Evolutionary conservation across 2,329 filamentous ascomycete species (phyloP).

Genomic region (Gaeumannomyces tritici): DNA sequence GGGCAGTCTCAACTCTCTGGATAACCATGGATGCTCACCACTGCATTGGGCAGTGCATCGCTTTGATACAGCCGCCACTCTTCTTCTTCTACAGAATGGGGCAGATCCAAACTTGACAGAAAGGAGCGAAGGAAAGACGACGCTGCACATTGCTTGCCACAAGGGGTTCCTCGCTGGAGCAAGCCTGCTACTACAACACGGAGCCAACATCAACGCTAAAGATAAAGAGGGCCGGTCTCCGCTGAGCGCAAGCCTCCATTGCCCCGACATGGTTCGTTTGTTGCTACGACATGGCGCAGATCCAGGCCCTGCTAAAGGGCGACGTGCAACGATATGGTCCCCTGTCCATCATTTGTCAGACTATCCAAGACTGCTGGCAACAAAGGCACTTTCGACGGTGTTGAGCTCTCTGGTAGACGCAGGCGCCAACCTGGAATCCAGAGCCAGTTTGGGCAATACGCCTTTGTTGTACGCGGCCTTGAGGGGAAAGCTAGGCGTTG

Average conservation of each 20-base stretch:
- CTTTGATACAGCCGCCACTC: not conserved
- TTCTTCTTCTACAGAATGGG: not conserved
- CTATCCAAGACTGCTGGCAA: not conserved
- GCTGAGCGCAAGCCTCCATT: rapidly evolving
- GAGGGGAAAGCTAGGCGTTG: not conserved
- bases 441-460: not conserved
- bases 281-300: not conserved
- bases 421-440: not conserved
- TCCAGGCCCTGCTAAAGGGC: not conserved
- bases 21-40: not conserved
- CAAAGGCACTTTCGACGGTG: not conserved
- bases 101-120: not conserved
- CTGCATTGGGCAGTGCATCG: not conserved
- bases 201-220: not conserved
- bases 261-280: not conserved
- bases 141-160: not conserved
- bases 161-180: not conserved
- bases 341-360: no score
- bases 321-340: no score
- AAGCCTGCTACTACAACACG: not conserved
- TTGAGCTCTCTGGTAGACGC: not conserved
- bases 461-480: not conserved
- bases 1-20: not conserved
- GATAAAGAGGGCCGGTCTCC: not conserved
- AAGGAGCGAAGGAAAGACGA: not conserved